A percentile compares a stretch with the other conserved stretches of the same genome.
Conservation (phyloP, 805 yeast species). For the Wickerhamiella azyma region DNA sequence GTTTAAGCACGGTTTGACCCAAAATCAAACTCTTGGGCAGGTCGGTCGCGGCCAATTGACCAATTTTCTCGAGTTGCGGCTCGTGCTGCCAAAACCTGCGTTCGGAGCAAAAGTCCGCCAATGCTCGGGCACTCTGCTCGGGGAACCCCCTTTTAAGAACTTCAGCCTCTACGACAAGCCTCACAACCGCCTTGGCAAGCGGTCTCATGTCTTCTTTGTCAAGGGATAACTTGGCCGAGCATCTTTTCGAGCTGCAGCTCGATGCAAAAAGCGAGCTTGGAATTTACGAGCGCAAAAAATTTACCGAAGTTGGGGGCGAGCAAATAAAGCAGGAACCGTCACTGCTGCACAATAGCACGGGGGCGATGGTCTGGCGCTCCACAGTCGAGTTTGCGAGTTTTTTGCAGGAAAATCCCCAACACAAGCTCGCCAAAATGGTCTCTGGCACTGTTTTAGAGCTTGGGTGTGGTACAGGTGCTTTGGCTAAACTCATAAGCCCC, state of each 20-base stretch:
- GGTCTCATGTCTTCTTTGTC: neutral
- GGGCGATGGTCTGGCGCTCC: conserved; percentile 18
- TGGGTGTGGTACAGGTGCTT: conserved; percentile 19
- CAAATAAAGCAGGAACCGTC: conserved; percentile 13
- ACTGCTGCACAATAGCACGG: conserved; percentile 16
- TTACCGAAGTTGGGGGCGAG: conserved; percentile 6
- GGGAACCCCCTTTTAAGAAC: neutral
- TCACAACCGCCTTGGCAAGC: neutral
- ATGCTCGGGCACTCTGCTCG: neutral
- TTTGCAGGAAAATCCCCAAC: neutral
- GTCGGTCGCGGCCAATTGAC: neutral
- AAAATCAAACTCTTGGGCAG: neutral
- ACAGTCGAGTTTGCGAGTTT: conserved; percentile 14
- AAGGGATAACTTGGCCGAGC: neutral
- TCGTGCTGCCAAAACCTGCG: neutral
- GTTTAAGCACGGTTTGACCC: neutral
- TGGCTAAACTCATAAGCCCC: conserved; percentile 13
- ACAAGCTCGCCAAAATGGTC: neutral
- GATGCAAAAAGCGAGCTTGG: neutral
- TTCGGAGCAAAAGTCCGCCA: neutral
- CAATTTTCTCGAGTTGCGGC: neutral
- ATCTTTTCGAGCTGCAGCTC: conserved; percentile 10
- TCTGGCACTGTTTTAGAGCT: conserved; percentile 15
- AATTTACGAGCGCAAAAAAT: neutral
- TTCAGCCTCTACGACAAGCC: neutral